These are phyloP conservation scores for Hymenoscyphus fructigenus DNA, from an alignment of 2,329 filamentous ascomycete genomes.

Conservation along the genomic window DNA sequence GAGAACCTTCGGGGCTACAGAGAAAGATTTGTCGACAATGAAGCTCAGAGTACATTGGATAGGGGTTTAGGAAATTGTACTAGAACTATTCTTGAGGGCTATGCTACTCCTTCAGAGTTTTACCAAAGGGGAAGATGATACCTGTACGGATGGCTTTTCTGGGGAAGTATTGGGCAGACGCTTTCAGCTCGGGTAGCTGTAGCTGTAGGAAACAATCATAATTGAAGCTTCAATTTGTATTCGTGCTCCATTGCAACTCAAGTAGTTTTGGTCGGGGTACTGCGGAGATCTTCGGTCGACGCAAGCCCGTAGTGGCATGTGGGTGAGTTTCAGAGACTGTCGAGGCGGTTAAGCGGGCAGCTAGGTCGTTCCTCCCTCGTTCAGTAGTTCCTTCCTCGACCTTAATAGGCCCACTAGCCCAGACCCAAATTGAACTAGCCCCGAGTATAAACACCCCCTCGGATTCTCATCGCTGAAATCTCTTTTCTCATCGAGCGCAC, in stretches of 20 bases:
- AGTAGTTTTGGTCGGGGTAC: too few relatives aligned
- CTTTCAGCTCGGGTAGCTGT: not conserved
- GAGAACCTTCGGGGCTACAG: not conserved
- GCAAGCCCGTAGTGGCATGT: too few relatives aligned
- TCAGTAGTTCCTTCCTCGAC: too few relatives aligned
- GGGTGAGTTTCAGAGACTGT: too few relatives aligned
- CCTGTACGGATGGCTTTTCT: not conserved
- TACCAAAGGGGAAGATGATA: not conserved
- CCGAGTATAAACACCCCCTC: too few relatives aligned
- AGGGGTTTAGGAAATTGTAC: not conserved
- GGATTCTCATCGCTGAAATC: too few relatives aligned
- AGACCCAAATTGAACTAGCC: too few relatives aligned
- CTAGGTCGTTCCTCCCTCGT: too few relatives aligned
- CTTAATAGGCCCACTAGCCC: too few relatives aligned
- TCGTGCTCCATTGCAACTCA: not conserved
- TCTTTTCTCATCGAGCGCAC: too few relatives aligned
- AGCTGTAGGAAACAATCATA: not conserved
- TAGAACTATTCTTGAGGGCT: slow-evolving; percentile 4
- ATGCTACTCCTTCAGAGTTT: not conserved
- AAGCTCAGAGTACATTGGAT: not conserved
- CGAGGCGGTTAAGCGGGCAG: too few relatives aligned
- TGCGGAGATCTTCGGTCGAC: too few relatives aligned
- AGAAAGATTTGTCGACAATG: not conserved
- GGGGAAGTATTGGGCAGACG: not conserved
- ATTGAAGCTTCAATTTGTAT: not conserved